phyloP scores from a whole-genome alignment of 139 green algal genomes.

The Tetradesmus lagerheimii region DNA sequence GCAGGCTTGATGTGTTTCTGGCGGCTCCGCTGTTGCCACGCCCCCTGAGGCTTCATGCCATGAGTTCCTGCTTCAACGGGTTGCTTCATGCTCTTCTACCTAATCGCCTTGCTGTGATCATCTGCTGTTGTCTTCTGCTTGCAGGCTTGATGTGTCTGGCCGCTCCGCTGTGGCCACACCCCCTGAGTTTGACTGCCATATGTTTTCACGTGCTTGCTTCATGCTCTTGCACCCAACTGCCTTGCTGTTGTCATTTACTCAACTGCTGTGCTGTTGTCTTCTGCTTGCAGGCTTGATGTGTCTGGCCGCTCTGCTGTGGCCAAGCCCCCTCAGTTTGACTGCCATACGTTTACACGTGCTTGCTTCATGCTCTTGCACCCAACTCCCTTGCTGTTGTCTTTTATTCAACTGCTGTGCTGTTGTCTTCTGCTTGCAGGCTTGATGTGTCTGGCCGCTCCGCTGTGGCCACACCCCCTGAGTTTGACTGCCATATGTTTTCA shows the following conservation, averaged over 20 bases:
- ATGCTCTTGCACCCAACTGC: no score
- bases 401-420: neutral
- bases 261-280: neutral
- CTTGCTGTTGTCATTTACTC: no score
- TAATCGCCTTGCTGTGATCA: no score
- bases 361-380: no score
- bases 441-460: no score
- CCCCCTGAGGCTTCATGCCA: neutral
- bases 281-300: neutral
- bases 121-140: neutral
- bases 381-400: no score
- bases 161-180: neutral
- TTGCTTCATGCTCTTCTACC: no score
- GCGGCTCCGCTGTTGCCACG: neutral
- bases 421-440: neutral
- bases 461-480: neutral
- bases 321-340: neutral
- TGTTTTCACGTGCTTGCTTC: slow-evolving; percentile 49
- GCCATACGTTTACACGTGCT: slow-evolving; percentile 53
- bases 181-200: slow-evolving; percentile 8
- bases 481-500: slow-evolving; percentile 49
- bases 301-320: neutral
- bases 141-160: neutral
- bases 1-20: neutral
- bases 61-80: slow-evolving; percentile 45